Evolutionary conservation across 192 early-diverging fungal genomes (phyloP).

Genomic region (Linderina pennispora): DNA sequence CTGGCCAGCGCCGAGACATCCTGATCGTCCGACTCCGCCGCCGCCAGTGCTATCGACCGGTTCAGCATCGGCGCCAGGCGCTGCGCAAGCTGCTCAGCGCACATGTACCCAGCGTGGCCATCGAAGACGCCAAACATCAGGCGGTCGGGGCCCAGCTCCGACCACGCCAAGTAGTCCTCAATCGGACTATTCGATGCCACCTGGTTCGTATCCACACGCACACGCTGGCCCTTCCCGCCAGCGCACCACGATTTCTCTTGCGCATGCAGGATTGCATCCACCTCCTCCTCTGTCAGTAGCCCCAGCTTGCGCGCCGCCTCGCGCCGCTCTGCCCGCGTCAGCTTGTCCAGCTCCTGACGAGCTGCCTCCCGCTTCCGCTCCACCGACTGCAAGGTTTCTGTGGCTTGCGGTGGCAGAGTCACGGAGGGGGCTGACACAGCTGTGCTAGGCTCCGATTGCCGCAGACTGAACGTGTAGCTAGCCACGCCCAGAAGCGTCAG

Average conservation of each 20-base stretch:
- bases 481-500: constrained; percentile 30
- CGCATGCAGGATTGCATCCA: constrained; percentile 24
- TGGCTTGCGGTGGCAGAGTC: background rate
- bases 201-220: constrained; percentile 41
- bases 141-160: constrained; percentile 8
- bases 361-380: constrained; percentile 21
- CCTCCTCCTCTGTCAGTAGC: constrained; percentile 28
- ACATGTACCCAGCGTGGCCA: constrained; percentile 26
- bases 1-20: background rate
- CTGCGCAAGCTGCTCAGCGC: constrained; percentile 24
- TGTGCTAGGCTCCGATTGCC: background rate
- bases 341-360: constrained; percentile 13
- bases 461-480: constrained; percentile 26
- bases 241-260: constrained; percentile 30
- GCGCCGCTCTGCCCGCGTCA: constrained; percentile 10
- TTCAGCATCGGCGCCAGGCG: constrained; percentile 39
- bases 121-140: constrained; percentile 37
- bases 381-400: constrained; percentile 19
- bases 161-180: constrained; percentile 40
- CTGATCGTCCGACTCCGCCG: background rate
- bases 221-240: background rate
- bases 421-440: background rate
- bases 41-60: constrained; percentile 8
- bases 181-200: constrained; percentile 42
- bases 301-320: constrained; percentile 15